Percentiles rank a stretch among this genome's conserved stretches.
These are phyloP conservation scores for Mimosa pudica DNA, from an alignment of 306 rosid genomes.

Conservation along the genomic window DNA sequence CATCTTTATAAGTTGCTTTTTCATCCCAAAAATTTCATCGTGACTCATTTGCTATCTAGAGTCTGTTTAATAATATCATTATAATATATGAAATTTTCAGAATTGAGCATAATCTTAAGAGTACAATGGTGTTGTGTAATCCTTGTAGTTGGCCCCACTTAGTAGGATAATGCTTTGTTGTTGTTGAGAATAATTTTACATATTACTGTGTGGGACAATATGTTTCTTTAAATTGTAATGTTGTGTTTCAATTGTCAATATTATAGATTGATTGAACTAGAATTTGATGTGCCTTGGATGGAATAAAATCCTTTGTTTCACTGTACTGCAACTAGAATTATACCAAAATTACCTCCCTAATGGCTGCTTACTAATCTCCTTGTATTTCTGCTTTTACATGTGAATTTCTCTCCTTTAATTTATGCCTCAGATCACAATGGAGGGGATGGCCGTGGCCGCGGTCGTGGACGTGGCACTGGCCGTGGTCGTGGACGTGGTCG, in stretches of 20 bases:
- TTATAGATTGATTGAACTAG: no score
- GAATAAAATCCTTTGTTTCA: not conserved
- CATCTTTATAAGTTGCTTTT: not conserved
- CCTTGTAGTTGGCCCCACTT: no score
- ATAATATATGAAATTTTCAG: not conserved
- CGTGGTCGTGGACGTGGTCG: not conserved
- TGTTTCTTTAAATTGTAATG: not conserved
- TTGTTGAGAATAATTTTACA: not conserved
- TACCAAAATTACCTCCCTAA: not conserved
- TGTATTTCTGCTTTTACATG: constrained; percentile 13
- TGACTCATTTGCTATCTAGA: constrained; percentile 17
- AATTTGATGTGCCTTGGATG: no score
- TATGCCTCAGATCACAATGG: constrained; percentile 36
- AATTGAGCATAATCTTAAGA: no score
- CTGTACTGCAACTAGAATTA: not conserved
- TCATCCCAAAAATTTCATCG: not conserved
- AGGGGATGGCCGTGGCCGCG: constrained; percentile 14
- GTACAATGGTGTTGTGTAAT: no score
- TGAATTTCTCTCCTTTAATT: constrained; percentile 25
- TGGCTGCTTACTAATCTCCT: constrained; percentile 15
- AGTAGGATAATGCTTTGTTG: no score
- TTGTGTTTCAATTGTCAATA: not conserved
- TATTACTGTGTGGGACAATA: not conserved
- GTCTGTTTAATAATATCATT: constrained; percentile 3
- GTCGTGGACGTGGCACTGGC: not conserved